These are phyloP conservation scores for Anthracocystis walkeri DNA, from an alignment of 1,284 basidiomycete genomes.

Conservation along the genomic window DNA sequence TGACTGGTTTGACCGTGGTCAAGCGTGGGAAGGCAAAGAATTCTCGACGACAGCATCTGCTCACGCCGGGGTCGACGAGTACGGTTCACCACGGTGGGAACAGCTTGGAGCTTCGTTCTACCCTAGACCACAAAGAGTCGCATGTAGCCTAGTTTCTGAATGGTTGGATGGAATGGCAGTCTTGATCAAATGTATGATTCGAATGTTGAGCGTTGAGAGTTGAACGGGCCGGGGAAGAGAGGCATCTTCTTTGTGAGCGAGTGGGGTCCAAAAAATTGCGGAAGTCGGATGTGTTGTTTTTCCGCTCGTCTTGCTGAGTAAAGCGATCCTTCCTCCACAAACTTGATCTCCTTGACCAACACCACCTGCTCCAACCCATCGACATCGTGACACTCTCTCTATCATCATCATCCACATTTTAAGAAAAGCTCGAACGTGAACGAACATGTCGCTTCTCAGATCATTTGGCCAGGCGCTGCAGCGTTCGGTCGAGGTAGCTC, in stretches of 20 bases:
- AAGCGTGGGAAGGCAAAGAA: conserved; percentile 28
- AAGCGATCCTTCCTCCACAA: conserved; percentile 30
- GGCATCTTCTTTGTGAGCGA: too few species aligned
- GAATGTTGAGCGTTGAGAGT: not conserved
- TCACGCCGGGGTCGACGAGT: conserved; percentile 20
- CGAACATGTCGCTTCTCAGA: conserved; percentile 50
- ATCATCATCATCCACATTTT: not conserved
- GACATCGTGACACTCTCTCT: not conserved
- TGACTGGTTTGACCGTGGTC: conserved; percentile 31
- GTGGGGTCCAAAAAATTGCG: not conserved
- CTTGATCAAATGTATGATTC: not conserved
- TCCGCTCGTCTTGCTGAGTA: conserved; percentile 18
- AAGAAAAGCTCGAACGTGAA: not conserved
- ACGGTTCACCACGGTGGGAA: conserved; percentile 23
- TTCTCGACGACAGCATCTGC: conserved; percentile 22
- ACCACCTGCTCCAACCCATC: not conserved
- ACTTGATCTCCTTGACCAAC: not conserved
- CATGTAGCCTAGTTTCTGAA: conserved; percentile 8
- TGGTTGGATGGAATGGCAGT: not conserved
- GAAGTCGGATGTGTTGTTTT: conserved; percentile 3
- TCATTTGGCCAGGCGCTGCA: conserved; percentile 57
- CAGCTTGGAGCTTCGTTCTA: conserved; percentile 35
- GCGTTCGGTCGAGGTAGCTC: conserved; percentile 58
- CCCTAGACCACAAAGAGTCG: conserved; percentile 30
- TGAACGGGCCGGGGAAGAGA: too few species aligned